phyloP scores from a whole-genome alignment of 108 stramenopile genomes.

The Schizochytrium sp. region DNA sequence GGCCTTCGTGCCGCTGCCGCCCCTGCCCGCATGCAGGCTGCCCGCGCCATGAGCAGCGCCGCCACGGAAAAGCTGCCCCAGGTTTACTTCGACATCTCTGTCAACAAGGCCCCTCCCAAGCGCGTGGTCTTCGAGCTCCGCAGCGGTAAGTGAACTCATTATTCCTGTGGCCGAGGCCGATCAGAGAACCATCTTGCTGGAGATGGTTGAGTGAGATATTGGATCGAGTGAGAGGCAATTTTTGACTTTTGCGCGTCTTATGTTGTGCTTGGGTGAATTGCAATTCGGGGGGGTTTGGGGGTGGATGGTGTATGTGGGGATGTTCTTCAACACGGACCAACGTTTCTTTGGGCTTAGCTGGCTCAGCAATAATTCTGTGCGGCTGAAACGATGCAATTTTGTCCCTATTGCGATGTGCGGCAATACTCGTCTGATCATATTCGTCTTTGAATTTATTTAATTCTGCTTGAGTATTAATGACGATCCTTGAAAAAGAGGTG shows the following conservation, averaged over 20 bases:
- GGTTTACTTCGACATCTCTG: slow-evolving; percentile 76
- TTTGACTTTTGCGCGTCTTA: background rate
- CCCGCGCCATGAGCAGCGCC: slow-evolving; percentile 55
- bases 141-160: slow-evolving; percentile 64
- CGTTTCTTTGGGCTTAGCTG: too few species aligned
- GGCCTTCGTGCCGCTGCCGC: background rate
- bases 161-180: slow-evolving; percentile 69
- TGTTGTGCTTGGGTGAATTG: too few species aligned
- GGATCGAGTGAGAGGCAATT: background rate
- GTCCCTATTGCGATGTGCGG: too few species aligned
- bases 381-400: too few species aligned
- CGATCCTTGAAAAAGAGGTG: too few species aligned
- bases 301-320: too few species aligned
- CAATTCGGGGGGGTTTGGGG: too few species aligned
- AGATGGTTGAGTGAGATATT: background rate
- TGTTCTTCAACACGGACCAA: too few species aligned
- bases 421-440: too few species aligned
- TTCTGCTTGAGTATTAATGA: too few species aligned
- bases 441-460: too few species aligned
- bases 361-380: too few species aligned
- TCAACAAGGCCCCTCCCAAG: slow-evolving; percentile 52
- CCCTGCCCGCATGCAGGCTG: background rate
- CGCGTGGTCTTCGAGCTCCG: slow-evolving; percentile 67
- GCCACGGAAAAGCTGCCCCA: slow-evolving; percentile 40
- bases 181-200: slow-evolving; percentile 63